These are phyloP conservation scores for Zoysia pacifica DNA, from an alignment of 176 grass and related monocot genomes.

Conservation along the genomic window DNA sequence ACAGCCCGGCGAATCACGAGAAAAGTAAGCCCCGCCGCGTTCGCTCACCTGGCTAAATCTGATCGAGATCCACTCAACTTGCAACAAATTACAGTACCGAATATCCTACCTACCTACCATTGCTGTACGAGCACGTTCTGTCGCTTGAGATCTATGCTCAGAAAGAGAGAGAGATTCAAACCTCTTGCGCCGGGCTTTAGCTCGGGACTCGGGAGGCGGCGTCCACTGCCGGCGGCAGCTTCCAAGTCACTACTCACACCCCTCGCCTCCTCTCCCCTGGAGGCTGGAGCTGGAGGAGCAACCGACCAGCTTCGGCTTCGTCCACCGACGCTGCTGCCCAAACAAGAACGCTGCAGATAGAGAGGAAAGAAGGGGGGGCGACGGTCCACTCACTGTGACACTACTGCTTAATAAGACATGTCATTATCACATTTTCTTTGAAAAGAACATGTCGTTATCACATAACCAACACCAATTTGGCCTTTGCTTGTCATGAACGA, in stretches of 20 bases:
- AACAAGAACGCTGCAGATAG: neutral
- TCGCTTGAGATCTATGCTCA: slow-evolving; percentile 30
- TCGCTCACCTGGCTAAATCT: neutral
- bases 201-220: slow-evolving; percentile 22
- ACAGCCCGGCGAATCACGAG: neutral
- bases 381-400: neutral
- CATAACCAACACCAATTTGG: no score
- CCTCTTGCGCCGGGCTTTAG: slow-evolving; percentile 21
- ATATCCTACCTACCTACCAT: no score
- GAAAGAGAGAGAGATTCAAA: slow-evolving; percentile 30
- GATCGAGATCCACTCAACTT: neutral
- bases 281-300: neutral
- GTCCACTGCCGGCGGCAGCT: neutral
- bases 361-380: neutral
- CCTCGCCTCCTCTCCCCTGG: neutral
- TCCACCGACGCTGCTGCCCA: slow-evolving; percentile 35
- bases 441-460: no score
- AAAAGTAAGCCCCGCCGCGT: neutral
- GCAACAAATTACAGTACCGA: neutral
- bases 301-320: neutral
- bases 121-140: neutral
- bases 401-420: neutral
- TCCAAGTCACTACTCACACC: neutral
- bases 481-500: no score
- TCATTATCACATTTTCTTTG: no score